Conservation (phyloP, 768 basidiomycete species). For the Leccinum aurantiacum region DNA sequence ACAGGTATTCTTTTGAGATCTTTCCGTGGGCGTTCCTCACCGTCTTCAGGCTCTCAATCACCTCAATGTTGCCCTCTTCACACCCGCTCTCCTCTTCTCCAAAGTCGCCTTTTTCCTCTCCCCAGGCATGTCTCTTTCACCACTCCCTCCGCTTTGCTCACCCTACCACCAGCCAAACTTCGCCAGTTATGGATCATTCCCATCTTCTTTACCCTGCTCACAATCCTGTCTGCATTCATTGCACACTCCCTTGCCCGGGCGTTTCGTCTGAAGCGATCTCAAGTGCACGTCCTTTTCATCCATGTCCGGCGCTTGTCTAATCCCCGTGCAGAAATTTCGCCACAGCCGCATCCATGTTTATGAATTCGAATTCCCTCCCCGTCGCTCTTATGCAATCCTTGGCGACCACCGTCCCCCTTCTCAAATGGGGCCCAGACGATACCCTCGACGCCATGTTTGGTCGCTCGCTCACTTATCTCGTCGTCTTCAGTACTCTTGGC, state of each 20-base stretch:
- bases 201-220: conserved; percentile 80
- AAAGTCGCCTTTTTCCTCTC: conserved; percentile 93
- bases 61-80: conserved; percentile 88
- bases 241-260: conserved; percentile 62
- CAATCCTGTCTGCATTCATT: conserved; percentile 64
- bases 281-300: conserved; percentile 53
- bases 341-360: conserved; percentile 82
- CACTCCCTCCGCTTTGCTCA: conserved; percentile 2
- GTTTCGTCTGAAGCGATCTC: conserved; percentile 69
- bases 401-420: conserved; percentile 74
- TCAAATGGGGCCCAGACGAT: conserved; percentile 82
- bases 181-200: conserved; percentile 84
- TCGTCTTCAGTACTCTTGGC: conserved; percentile 91
- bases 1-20: conserved; percentile 49
- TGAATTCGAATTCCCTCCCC: conserved; percentile 94
- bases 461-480: conserved; percentile 84
- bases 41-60: conserved; percentile 64
- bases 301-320: background rate
- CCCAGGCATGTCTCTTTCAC: conserved; percentile 51
- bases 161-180: conserved; percentile 56
- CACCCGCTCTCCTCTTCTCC: conserved; percentile 83
- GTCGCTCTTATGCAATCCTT: conserved; percentile 93
- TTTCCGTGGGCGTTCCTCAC: background rate
- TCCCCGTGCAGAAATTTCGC: conserved; percentile 59
- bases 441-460: conserved; percentile 88